Base-by-base conservation (phyloP, 2,329 filamentous ascomycete genomes). In the Penicillium concentricum region DNA sequence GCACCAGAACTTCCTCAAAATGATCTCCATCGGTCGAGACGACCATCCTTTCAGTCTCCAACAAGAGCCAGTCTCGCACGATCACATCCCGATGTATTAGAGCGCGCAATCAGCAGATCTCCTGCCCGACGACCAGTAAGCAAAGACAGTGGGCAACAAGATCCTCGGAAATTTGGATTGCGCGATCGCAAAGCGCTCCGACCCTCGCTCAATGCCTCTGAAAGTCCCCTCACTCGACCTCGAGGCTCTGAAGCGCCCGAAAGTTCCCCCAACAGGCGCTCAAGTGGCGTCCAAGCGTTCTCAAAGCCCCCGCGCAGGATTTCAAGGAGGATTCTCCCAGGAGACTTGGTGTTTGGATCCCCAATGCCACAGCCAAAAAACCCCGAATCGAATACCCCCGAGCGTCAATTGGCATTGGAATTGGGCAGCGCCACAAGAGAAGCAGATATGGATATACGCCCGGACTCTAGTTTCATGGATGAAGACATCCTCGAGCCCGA, bases 1-100 rank as follows among this genome's bases (percentile, higher is more conserved):
- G 74, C 74, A 35, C 76, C 74, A 56, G 76, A 58, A 22, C 50
- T 55, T 28, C 48, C 57, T 35, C 59, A 62, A 64, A 59, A 62
- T 45, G 61, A 61, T 53, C 58, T 67, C 30, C 65, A 72, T 18
- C 69, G 72, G 38, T 61, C 69, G 8, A 65, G 69, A 45, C 79
- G 80, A 1, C 80, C 83, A 0, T 88, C 86, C 0, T 89, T 86
- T 67, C 83, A 83, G 52, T 88, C 86, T n/a, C 86, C 87, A 0
- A 88, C 86, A 0, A 84, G 81, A 67, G 80, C 86, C 13, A 89
- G 85, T 64, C 73, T 88, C 15, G 78, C 85, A 56, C 82, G 83
- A 61, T 81, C 83, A 46, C 83, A 88, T 59, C 84, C 86, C 0
- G 81, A 85, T 12, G 76, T 87, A 7, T 72, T 87, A 34, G 75